Base-by-base conservation (phyloP, 2,329 filamentous ascomycete species). In the Aspergillus pseudoglaucus region DNA sequence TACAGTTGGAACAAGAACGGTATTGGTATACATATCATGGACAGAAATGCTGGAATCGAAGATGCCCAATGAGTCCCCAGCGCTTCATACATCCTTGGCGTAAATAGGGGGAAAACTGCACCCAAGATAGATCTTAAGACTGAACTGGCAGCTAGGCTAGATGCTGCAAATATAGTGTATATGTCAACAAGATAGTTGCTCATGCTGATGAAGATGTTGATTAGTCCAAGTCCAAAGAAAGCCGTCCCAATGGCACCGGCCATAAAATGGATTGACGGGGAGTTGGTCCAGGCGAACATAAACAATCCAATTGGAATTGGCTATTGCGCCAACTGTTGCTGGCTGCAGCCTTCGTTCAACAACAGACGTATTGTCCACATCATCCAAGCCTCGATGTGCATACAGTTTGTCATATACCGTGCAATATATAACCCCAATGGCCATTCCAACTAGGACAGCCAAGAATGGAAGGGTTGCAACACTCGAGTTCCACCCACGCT, bases 281-380 rank as follows among this genome's bases (percentile, higher is more conserved):
- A 57, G 50, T 63, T 63, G 8, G 59, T 62, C 62, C 62, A 65
- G 6, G 61, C 60, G 48, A 65, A 65, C 60, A 61, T 63, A 47
- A 65, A 65, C 3, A 65, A 47, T 2, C 60, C 60, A 40, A 60
- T 44, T 0, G 60, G 59, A 14, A 65, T 58, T 2, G 54, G n/a
- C 51, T 30, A 59, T 15, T 0, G 51, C 56, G 15, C 58, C 62
- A 32, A 63, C 35, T 48, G 64, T 55, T 2, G 49, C 52, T 2
- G 59, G 56, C 0, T 60, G 60, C 1, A 65, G 54, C 4, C 18
- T 20, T 20, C 18, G 18, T 20, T 20, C 18, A 20, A 20, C 18
- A 20, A 20, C 2, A 20, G 18, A 20, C 18, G 18, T 20, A 20
- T 20, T 20, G 4, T 20, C 18, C 4, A 20, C 18, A 20, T 20